Conservation (phyloP, 371 early-diverging fungal genomes). For the Syncephalastrum sp. region DNA sequence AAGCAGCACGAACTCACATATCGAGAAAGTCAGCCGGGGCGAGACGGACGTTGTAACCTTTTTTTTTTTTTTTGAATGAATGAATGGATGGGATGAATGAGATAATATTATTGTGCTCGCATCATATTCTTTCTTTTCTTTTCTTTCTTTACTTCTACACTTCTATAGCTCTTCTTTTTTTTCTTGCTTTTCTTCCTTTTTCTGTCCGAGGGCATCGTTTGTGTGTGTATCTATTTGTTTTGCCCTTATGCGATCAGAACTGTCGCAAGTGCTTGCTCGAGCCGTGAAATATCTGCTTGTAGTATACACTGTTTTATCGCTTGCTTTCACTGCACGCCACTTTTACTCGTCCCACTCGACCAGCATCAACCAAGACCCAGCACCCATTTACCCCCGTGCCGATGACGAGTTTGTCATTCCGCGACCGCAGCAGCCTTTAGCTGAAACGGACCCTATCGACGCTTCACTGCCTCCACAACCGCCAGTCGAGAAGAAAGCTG, state of each 20-base stretch:
- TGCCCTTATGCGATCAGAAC: slow-evolving; percentile 13
- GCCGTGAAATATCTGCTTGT: slow-evolving; percentile 12
- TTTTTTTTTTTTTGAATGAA: not conserved
- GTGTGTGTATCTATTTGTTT: not conserved
- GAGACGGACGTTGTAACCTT: too few species aligned
- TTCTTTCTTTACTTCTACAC: slow-evolving; percentile 10
- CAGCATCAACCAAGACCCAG: slow-evolving; percentile 7
- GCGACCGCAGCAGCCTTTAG: not conserved
- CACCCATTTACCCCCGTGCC: slow-evolving; percentile 16
- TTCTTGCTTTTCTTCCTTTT: not conserved
- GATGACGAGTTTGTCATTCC: slow-evolving; percentile 11
- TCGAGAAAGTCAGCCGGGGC: too few species aligned
- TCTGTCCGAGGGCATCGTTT: not conserved
- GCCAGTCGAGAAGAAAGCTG: not conserved
- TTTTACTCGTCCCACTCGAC: slow-evolving; percentile 16
- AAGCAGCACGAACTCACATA: too few species aligned
- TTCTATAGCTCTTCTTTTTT: slow-evolving; percentile 2
- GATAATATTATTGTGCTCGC: too few species aligned
- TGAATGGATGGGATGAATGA: too few species aligned
- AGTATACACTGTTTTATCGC: slow-evolving; percentile 12
- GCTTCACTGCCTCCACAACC: not conserved
- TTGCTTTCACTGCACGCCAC: slow-evolving; percentile 16
- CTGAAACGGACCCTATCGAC: not conserved
- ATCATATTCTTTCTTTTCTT: slow-evolving; percentile 3
- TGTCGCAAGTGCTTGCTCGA: slow-evolving; percentile 9